phyloP scores from a whole-genome alignment of 2,329 filamentous ascomycete genomes.

The Ceratocystis variospora region DNA sequence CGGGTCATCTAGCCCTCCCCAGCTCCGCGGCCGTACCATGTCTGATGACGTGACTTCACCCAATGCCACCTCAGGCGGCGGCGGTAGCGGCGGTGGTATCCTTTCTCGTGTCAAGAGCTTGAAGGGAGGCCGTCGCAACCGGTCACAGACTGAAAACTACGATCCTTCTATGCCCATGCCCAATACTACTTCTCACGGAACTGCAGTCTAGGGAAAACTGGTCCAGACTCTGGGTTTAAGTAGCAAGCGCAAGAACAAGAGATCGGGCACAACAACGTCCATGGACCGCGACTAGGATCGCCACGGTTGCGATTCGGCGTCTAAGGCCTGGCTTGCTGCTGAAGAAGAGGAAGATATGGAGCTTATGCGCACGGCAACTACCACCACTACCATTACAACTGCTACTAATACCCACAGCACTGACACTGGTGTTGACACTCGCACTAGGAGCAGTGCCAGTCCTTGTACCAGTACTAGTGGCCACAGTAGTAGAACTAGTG shows the following conservation, averaged over 20 bases:
- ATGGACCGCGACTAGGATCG: slow-evolving; percentile 8
- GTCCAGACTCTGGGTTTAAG: slow-evolving; percentile 18
- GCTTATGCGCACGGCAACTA: not conserved
- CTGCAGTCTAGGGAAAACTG: slow-evolving; percentile 29
- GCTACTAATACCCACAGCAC: not conserved
- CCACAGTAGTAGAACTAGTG: not conserved
- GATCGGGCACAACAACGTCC: not conserved
- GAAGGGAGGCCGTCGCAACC: slow-evolving; percentile 47
- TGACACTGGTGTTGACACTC: not conserved
- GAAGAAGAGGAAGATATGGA: slow-evolving; percentile 6
- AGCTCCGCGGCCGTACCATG: slow-evolving; percentile 13
- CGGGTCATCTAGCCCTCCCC: slow-evolving; percentile 10
- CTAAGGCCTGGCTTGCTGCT: slow-evolving; percentile 1
- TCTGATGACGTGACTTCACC: slow-evolving; percentile 13
- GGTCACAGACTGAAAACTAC: slow-evolving; percentile 17
- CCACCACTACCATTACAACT: not conserved
- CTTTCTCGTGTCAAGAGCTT: slow-evolving; percentile 70
- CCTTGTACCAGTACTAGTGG: not conserved
- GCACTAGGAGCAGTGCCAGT: not conserved
- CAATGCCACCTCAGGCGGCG: slow-evolving; percentile 27
- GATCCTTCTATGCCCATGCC: slow-evolving; percentile 17
- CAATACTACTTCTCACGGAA: slow-evolving; percentile 25
- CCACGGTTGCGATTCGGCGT: slow-evolving; percentile 4
- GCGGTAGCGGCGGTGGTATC: slow-evolving; percentile 45
- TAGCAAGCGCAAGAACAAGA: slow-evolving; percentile 14